These are phyloP conservation scores for Leccinum fibrillosum DNA, from an alignment of 768 basidiomycete species.

Conservation along the genomic window DNA sequence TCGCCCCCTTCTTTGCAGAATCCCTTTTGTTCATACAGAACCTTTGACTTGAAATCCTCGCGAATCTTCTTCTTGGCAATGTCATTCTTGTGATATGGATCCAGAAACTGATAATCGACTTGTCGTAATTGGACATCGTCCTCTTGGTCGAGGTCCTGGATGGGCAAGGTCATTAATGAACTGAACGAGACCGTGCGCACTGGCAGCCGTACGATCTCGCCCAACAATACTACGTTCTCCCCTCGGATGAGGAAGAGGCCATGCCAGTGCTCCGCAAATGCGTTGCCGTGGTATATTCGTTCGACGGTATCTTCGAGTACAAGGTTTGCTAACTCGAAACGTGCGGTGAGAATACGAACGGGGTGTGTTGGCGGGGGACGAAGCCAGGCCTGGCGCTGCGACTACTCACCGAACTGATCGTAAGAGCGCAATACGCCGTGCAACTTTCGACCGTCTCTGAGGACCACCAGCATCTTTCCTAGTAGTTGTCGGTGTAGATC, in stretches of 20 bases:
- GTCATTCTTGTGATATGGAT: conserved; percentile 70
- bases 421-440: conserved; percentile 96
- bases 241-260: conserved; percentile 95
- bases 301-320: conserved; percentile 95
- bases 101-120: conserved; percentile 68
- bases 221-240: conserved; percentile 95
- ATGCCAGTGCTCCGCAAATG: conserved; percentile 83
- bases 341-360: background rate
- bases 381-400: background rate
- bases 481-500: conserved; percentile 33
- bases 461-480: conserved; percentile 99
- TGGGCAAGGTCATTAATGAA: conserved; percentile 4
- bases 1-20: conserved; percentile 96
- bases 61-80: conserved; percentile 70
- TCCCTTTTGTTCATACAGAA: conserved; percentile 80
- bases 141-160: conserved; percentile 87
- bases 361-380: background rate
- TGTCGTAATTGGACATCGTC: conserved; percentile 80
- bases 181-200: conserved; percentile 1
- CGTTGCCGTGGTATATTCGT: conserved; percentile 85
- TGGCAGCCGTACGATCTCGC: conserved; percentile 79
- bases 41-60: conserved; percentile 81
- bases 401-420: conserved; percentile 89
- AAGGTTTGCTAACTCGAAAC: conserved; percentile 73
- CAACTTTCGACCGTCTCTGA: conserved; percentile 94